Base-by-base conservation (phyloP, 2,329 filamentous ascomycete species). In the Chaetothyriales sp. region DNA sequence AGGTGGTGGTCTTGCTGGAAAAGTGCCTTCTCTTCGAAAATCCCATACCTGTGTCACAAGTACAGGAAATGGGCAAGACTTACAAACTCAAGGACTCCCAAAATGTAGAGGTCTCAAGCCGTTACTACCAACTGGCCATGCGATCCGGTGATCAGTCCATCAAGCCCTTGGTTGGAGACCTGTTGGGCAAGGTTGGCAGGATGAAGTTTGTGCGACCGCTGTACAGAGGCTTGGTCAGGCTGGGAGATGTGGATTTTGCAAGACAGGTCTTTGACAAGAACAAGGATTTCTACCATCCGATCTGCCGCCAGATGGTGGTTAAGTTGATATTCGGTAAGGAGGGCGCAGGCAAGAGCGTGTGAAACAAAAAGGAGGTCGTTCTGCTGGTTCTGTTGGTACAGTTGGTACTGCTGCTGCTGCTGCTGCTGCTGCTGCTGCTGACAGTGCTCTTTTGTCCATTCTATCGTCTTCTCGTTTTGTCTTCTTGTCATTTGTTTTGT, bases 131-230 rank as follows among this genome's bases (percentile, higher is more conserved):
- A 49, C 77, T 95, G 32, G 86, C 86, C 1, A 75, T 98, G 62
- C 78, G 78, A 60, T 84, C 86, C 10, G 78, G 80, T 51, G 85
- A 88, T 60, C 67, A 75, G 48, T 77, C 73, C 51, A 78, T 84
- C 39, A 86, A 90, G 61, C 64, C 78, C 53, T 81, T 82, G 1
- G 79, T 86, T 0, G 80, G 83, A 1, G 78, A 85, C 52, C 72
- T 95, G 50, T 72, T 96, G 42, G 85, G 86, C 28, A 75, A 76
- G 49, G 88, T 95, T 20, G 92, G 92, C 10, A 75, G 92, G 51
- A 96, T 98, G 92, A 96, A 96, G 76, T 96, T 90, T 67, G 90
- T 96, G 53, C 75, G 90, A 46, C 87, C 90, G 19, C 69, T 96
- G 55, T 73, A 83, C 70, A 77, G 83, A 54, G 76, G 79, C 47